Conservation (phyloP, 2,329 filamentous ascomycete species). For the Cladosporium sp. region DNA sequence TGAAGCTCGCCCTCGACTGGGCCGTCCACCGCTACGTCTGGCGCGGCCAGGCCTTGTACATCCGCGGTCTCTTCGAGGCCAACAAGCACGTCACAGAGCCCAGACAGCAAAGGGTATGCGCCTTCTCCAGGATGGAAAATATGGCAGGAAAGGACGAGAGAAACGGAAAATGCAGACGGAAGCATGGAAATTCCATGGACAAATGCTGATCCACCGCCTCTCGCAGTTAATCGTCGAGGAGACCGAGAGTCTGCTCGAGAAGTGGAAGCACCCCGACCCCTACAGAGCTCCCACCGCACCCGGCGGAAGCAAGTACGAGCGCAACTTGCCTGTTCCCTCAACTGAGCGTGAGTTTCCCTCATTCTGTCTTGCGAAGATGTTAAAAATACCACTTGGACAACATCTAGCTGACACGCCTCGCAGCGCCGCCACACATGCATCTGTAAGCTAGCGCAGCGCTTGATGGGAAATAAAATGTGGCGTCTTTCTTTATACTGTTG, state of each 20-base stretch:
- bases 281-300: conserved; percentile 87
- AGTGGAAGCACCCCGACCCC: conserved; percentile 97
- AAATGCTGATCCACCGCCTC: neutral
- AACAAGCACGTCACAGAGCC: conserved; percentile 84
- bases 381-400: neutral
- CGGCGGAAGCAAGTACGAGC: conserved; percentile 94
- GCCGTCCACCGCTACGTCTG: conserved; percentile 88
- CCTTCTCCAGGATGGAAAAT: neutral
- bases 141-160: neutral
- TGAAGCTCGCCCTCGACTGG: conserved; percentile 96
- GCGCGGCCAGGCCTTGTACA: conserved; percentile 95
- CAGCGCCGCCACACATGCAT: conserved; percentile 54
- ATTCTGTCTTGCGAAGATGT: neutral
- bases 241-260: conserved; percentile 82
- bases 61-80: conserved; percentile 90
- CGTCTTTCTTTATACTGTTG: conserved; percentile 18
- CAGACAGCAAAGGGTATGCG: conserved; percentile 75
- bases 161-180: neutral
- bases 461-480: conserved; percentile 14
- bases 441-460: conserved; percentile 34
- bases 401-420: conserved; percentile 13
- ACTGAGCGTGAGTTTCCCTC: conserved; percentile 67
- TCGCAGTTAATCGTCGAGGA: conserved; percentile 76
- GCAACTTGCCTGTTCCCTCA: conserved; percentile 80
- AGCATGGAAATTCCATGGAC: neutral